Percentiles rank a stretch among this genome's conserved stretches.
Conservation (phyloP, 306 rosid genomes). For the Mimosa pudica region DNA sequence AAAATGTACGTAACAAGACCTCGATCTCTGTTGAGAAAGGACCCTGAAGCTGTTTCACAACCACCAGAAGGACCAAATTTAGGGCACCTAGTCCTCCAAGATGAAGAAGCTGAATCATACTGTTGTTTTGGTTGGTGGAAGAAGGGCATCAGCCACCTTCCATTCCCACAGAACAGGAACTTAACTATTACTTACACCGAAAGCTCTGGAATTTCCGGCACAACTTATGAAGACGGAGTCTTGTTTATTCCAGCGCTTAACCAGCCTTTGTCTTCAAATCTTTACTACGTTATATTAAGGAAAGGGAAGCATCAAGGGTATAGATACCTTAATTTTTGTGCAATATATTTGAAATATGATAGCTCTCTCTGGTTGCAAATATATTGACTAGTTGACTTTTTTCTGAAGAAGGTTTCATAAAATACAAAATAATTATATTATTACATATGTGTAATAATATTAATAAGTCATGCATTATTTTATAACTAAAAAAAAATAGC, state of each 20-base stretch:
- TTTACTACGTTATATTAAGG: slow-evolving; percentile 52
- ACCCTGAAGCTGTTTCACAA: background rate
- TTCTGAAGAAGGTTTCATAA: too few relatives aligned
- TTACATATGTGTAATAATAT: too few relatives aligned
- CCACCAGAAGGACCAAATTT: background rate
- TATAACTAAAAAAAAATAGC: too few relatives aligned
- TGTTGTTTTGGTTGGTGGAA: slow-evolving; percentile 5
- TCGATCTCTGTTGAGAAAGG: background rate
- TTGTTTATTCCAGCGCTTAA: slow-evolving; percentile 64
- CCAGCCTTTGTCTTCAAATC: slow-evolving; percentile 57
- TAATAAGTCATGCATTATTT: too few relatives aligned
- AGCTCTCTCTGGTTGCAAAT: too few relatives aligned
- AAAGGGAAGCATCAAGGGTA: slow-evolving; percentile 39
- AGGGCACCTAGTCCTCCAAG: slow-evolving; percentile 1
- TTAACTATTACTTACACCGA: background rate
- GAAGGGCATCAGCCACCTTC: background rate
- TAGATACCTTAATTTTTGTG: too few relatives aligned
- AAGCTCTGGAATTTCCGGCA: background rate
- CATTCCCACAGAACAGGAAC: slow-evolving; percentile 18
- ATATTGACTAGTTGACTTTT: too few relatives aligned
- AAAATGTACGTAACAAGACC: background rate
- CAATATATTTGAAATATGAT: too few relatives aligned
- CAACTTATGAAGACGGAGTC: slow-evolving; percentile 26
- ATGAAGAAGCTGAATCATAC: slow-evolving; percentile 1
- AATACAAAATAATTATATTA: too few relatives aligned